These are phyloP conservation scores for Sporothrix phasma DNA, from an alignment of 2,329 filamentous ascomycete species.

Conservation along the genomic window DNA sequence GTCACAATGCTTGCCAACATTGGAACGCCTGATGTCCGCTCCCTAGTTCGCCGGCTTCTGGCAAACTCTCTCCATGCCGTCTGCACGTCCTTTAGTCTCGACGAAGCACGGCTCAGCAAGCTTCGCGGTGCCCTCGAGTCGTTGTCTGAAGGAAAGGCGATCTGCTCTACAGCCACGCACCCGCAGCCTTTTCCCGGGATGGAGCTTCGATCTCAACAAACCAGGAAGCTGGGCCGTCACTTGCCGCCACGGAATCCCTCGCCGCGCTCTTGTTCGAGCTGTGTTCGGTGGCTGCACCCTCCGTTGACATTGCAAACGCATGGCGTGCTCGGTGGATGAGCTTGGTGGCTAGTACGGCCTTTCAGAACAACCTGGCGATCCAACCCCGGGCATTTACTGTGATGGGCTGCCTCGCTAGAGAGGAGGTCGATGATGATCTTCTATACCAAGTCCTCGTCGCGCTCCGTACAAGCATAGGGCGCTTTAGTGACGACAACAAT, in stretches of 20 bases:
- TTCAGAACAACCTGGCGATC: constrained; percentile 63
- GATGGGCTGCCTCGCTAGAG: constrained; percentile 61
- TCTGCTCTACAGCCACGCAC: constrained; percentile 41
- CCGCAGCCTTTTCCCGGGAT: constrained; percentile 37
- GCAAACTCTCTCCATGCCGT: constrained; percentile 59
- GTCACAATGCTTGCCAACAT: constrained; percentile 62
- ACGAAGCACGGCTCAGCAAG: constrained; percentile 48
- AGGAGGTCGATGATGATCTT: constrained; percentile 62
- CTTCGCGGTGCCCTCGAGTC: constrained; percentile 46
- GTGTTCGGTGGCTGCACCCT: constrained; percentile 52
- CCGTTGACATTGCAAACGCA: constrained; percentile 54
- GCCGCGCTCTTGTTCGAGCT: constrained; percentile 54
- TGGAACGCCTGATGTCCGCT: constrained; percentile 45
- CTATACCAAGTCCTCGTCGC: constrained; percentile 62
- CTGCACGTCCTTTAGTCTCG: constrained; percentile 54
- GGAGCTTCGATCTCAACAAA: constrained; percentile 44
- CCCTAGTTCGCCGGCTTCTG: constrained; percentile 52
- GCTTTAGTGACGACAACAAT: constrained; percentile 45
- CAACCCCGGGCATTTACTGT: constrained; percentile 60
- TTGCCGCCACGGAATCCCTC: constrained; percentile 50
- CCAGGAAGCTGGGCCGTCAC: constrained; percentile 42
- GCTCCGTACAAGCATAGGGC: constrained; percentile 52
- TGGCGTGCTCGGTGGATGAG: constrained; percentile 68
- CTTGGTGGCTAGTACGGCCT: constrained; percentile 60
- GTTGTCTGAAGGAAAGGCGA: constrained; percentile 50